Base-by-base conservation (phyloP, 2,329 filamentous ascomycete species). In the Apiospora saccharicola region DNA sequence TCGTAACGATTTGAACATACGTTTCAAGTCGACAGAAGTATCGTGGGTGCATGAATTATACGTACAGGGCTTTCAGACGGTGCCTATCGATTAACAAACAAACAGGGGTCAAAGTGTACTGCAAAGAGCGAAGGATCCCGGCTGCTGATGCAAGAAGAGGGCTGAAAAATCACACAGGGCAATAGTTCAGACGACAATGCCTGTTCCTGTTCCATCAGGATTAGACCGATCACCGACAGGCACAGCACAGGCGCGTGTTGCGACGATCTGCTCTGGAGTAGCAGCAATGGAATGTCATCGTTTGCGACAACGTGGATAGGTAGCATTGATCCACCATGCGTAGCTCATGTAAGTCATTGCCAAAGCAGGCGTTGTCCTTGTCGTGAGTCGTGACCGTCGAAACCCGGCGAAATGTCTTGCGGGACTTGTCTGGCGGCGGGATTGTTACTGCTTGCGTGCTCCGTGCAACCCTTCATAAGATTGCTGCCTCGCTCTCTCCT, bases 291-390 rank as follows among this genome's bases (percentile, higher is more conserved):
- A 64, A 64, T 64, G 57, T 13, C 57, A 64, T 41, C 57, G 57
- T 64, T 64, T 12, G 57, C 57, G 30, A 64, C 57, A 64, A 64
- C 57, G 57, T 64, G 57, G 57, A 64, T 64, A 64, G 57, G 57
- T 64, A 64, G 57, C 57, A 37, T 64, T 64, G 57, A 64, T 64
- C 57, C 57, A 64, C 57, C 8, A n/a, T 41, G 37, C 37, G 37
- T 41, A 12, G 57, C 34, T 8, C n/a, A 49, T 22, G 57, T 41
- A 64, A 64, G 53, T 61, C 53, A 61, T 34, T 34, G 53, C 53
- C 30, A 61, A 34, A 61, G 53, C 53, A 61, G 30, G 26, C 53
- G 30, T 30, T 34, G 53, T 61, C 53, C 53, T 61, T 61, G 53
- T 61, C 53, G 22, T 37, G 53, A 37, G 53, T 61, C 53, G 22